These are phyloP conservation scores for Diplodia scrobiculata DNA, from an alignment of 2,329 filamentous ascomycete species.

Conservation along the genomic window DNA sequence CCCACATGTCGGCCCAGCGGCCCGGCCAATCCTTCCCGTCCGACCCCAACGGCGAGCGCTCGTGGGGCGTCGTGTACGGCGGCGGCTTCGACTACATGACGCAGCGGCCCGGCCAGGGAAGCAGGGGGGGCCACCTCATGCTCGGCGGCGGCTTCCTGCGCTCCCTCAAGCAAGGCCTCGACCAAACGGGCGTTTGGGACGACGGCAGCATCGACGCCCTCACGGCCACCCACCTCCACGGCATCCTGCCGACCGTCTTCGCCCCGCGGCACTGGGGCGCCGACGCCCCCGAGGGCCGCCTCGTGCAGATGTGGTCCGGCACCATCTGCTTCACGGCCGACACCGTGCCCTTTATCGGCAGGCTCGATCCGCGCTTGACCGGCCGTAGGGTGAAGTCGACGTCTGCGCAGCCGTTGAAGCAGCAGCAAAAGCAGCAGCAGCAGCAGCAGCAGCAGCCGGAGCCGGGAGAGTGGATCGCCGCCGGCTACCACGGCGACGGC, in stretches of 20 bases:
- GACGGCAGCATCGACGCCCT: conserved; percentile 32
- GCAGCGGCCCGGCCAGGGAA: conserved; percentile 30
- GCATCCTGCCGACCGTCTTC: conserved; percentile 33
- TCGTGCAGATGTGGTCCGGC: conserved; percentile 34
- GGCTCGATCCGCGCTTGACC: conserved; percentile 18
- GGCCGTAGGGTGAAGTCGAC: conserved; percentile 31
- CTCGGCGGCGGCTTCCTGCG: conserved; percentile 52
- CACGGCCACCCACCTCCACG: conserved; percentile 30
- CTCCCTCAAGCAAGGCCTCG: conserved; percentile 32
- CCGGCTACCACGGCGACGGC: conserved; percentile 34
- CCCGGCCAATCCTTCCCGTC: conserved; percentile 7
- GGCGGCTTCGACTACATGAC: conserved; percentile 25
- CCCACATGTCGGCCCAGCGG: conserved; percentile 26
- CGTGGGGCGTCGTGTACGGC: conserved; percentile 35
- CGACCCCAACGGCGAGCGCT: conserved; percentile 27
- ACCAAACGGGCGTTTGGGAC: conserved; percentile 44
- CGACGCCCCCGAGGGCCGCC: conserved; percentile 8
- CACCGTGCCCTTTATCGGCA: conserved; percentile 10
- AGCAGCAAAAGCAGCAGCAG: conserved; percentile 30
- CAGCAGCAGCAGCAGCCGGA: conserved; percentile 31
- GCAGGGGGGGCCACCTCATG: conserved; percentile 39
- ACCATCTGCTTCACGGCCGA: conserved; percentile 33
- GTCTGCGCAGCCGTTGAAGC: conserved; percentile 31
- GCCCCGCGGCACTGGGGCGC: conserved; percentile 7
- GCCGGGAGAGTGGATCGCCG: conserved; percentile 32